Evolutionary conservation across 108 stramenopile species (phyloP), one percentile per base, ranked within the genome.

Genomic region (Pseudonitzschia pungens): DNA sequence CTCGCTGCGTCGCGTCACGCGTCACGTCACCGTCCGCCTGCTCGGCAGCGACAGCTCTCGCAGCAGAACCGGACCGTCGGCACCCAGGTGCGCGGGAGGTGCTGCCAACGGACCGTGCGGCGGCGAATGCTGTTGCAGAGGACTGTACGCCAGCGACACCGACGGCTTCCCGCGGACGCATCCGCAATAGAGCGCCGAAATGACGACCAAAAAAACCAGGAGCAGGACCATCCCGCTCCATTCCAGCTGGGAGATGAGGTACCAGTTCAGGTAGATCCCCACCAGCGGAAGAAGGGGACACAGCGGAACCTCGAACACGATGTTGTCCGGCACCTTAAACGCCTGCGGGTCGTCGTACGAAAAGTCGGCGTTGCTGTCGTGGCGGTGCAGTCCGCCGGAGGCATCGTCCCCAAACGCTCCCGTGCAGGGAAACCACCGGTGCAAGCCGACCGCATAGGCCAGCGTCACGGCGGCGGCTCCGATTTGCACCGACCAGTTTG

Each of bases 191-290:
- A 92, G 28, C 69, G 69, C n/a, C 63, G 70, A 48, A 76, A 72
- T 24, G 83, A 80, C 26, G 12, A 58, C 80, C 29, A 96, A 64
- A 70, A 84, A 96, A 3, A 80, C 59, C 36, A 88, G 7, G 24
- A 95, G 72, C 21, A 91, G 60, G n/a, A 82, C 41, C 26, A 93
- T 71, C 0, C 92, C 93, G 12, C 60, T 36, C 48, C 75, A 51
- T 29, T 86, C 82, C 16, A 96, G 78, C 59, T 94, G 92, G 16
- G 84, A 77, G 43, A 97, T 83, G 45, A 97, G 77, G 72, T 83
- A 93, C 91, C 89, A 95, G 69, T 97, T 97, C 59, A 87, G 70
- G 55, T 84, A 89, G 11, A 97, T 90, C 52, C 90, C 96, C 22
- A 90, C 41, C 2, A 79, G 71, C 18, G 93, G 89, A 21, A 94